Base-by-base conservation (phyloP, 768 basidiomycete genomes). In the Calocybe cyanea region DNA sequence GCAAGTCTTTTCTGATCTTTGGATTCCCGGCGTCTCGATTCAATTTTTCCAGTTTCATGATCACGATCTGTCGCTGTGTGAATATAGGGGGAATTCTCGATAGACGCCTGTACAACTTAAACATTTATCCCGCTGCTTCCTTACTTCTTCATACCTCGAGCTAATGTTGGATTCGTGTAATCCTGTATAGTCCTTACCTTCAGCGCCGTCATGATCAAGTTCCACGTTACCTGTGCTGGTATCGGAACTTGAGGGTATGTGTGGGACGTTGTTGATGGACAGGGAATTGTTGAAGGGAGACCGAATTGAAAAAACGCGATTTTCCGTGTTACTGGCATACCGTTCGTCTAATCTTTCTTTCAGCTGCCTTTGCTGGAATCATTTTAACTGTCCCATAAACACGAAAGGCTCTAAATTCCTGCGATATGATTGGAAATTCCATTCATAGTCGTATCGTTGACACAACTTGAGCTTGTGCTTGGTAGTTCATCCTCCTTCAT, bases 111-210 rank as follows among this genome's bases (percentile, higher is more conserved):
- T 97, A 92, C 69, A 75, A 84, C 28, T 94, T 92, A 1, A 95
- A 96, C 96, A 23, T 73, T 94, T 45, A 88, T 98, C 57, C 96
- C 96, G 0, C 77, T 99, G 28, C 55, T 93, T 8, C 92, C 92
- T 8, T 95, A 96, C 68, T 93, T 98, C 70, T 92, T 92, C 71
- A 79, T 93, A 54, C 63, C 80, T 2, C 64, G 64, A 10, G 92
- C 92, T 7, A 75, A 81, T 28, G 62, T 79, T 19, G 77, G 85
- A 34, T 70, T 91, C 38, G 66, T 88, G 36, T 88, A 81, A 55
- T 90, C 88, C 0, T 86, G 74, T 51, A 60, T 91, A 49, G 63
- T 96, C 10, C 76, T 99, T 52, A 61, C 94, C 43, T 99, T 98
- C 59, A 95, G 95, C 34, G 87, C 80, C 1, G 80, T 94, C n/a